Evolutionary conservation across 306 rosid genomes (phyloP).

Genomic region (Acmispon strigosus): DNA sequence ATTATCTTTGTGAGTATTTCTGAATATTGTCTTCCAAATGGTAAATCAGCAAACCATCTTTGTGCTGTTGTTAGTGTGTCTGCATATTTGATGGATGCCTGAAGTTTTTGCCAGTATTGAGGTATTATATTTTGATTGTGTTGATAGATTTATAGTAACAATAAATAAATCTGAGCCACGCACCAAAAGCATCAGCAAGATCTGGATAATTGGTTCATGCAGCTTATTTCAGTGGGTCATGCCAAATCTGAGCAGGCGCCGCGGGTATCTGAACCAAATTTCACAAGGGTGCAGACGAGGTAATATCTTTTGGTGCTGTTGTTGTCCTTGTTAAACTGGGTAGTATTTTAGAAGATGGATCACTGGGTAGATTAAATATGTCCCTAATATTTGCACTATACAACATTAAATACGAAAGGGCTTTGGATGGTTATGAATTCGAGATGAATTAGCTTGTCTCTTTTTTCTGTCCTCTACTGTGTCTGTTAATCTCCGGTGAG

Average conservation of each 20-base stretch:
- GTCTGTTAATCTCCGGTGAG: no score
- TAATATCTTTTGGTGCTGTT: neutral
- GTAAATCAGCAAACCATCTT: neutral
- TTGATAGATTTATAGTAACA: neutral
- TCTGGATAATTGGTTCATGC: neutral
- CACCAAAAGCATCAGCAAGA: constrained; percentile 14
- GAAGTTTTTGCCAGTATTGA: neutral
- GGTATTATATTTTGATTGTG: neutral
- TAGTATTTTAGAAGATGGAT: neutral
- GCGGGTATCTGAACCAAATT: neutral
- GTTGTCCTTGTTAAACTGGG: no score
- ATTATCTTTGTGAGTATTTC: neutral
- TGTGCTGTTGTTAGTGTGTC: neutral
- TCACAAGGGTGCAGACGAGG: neutral
- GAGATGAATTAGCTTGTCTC: constrained; percentile 8
- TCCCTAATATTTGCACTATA: constrained; percentile 12
- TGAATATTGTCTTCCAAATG: neutral
- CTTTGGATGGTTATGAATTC: neutral
- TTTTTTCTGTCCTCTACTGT: constrained; percentile 31
- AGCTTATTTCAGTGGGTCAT: neutral
- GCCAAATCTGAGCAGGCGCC: neutral
- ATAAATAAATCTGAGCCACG: neutral
- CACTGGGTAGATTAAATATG: constrained; percentile 17
- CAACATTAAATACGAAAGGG: neutral
- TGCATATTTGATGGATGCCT: neutral